Evolutionary conservation across 192 early-diverging fungal genomes (phyloP).

Genomic region (Radiomyces spectabilis): DNA sequence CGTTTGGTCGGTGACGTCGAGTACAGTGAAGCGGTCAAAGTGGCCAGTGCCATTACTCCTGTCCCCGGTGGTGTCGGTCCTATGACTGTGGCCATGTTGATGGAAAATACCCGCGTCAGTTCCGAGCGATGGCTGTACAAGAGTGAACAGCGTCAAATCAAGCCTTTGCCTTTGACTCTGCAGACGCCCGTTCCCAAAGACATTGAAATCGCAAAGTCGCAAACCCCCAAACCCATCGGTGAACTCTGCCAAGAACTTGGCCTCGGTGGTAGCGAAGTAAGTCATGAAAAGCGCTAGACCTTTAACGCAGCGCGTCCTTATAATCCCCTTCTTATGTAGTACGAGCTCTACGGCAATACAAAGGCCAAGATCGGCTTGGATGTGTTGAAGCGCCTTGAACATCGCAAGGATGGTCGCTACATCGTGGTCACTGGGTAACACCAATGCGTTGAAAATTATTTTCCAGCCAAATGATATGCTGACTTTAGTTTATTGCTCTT

Average conservation of each 20-base stretch:
- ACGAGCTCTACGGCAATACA: constrained; percentile 78
- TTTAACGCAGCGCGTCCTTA: not conserved
- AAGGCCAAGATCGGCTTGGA: constrained; percentile 88
- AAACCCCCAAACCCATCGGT: constrained; percentile 79
- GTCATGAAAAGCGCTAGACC: not conserved
- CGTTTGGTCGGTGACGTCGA: constrained; percentile 95
- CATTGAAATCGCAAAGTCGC: constrained; percentile 88
- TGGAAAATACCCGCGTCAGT: constrained; percentile 80
- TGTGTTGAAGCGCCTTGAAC: constrained; percentile 77
- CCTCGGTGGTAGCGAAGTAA: constrained; percentile 58
- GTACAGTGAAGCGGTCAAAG: constrained; percentile 54
- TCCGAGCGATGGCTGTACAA: constrained; percentile 63
- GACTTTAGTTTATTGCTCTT: not conserved
- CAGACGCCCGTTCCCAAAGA: constrained; percentile 84
- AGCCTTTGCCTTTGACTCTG: constrained; percentile 56
- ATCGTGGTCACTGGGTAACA: constrained; percentile 90
- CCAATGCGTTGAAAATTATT: too few relatives aligned
- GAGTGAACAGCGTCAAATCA: constrained; percentile 43
- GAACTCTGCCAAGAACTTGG: constrained; percentile 81
- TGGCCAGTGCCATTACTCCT: constrained; percentile 84
- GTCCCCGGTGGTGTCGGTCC: constrained; percentile 99
- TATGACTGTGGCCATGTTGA: constrained; percentile 98
- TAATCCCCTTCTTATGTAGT: constrained; percentile 29
- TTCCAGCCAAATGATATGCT: not conserved
- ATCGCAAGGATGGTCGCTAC: constrained; percentile 79